Evolutionary conservation across 345 rosid genomes (phyloP), one percentile per base, ranked within the genome.

Genomic region (Citrus glauca): DNA sequence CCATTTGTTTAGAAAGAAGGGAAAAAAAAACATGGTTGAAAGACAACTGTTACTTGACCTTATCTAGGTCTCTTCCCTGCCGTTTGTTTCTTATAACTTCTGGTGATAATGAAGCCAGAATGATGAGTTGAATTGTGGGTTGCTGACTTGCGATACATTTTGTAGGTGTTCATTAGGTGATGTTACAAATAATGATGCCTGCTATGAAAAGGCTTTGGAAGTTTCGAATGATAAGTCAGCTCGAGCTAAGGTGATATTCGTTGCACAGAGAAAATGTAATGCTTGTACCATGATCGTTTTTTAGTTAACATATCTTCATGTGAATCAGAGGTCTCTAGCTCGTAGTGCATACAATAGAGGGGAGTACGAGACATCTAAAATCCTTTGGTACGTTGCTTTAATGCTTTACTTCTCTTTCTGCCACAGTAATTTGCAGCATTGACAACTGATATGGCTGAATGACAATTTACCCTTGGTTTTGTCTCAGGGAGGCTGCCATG

Each of bases 141-240:
- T 66, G 61, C 22, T 66, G 78, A 75, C 45, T 30, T 32, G 48
- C 72, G 69, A 59, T 72, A 38, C 37, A 73, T 66, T 82, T 76
- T 85, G 10, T 84, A 95, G 98, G 97, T 95, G 99, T 83, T 91
- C 97, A 30, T 80, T 95, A 74, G 99, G 99, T 45, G 97, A 92
- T 86, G 90, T 92, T 73, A 91, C 97, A 77, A 86, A 80, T 66
- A 73, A 87, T 80, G 95, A 92, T 85, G 82, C 95, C 82, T 95
- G 93, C 88, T 93, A 88, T 79, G 89, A 90, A 77, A 95, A 92
- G 81, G 99, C 98, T 71, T 80, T 95, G 85, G 97, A 95, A 85
- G 95, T 95, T 85, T 93, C 99, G 63, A 82, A 87, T 27, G 78
- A 91, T 80, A 91, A 88, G 80, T 95, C 99, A 75, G 93, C 93